Evolutionary conservation across 2,329 filamentous ascomycete genomes (phyloP).

Genomic region (Arthrobotrys megalospora): DNA sequence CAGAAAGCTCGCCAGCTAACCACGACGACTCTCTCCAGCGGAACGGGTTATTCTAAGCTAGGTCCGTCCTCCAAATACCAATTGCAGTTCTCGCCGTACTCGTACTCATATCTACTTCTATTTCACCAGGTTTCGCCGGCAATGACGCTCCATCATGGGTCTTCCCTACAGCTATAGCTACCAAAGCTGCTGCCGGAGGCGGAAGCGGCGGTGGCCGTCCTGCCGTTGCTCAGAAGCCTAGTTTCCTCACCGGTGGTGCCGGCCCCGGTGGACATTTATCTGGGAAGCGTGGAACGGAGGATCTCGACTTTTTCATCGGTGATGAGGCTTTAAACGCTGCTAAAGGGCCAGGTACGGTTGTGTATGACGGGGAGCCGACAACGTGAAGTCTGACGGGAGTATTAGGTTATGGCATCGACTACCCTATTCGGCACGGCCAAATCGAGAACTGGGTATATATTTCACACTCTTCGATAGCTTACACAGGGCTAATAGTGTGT

Average conservation of each 20-base stretch:
- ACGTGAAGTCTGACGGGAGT: not conserved
- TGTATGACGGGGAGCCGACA: not conserved
- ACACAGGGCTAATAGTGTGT: constrained; percentile 54
- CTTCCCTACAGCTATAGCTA: constrained; percentile 98
- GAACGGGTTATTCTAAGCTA: constrained; percentile 99
- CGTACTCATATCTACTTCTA: constrained; percentile 10
- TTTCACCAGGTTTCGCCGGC: constrained; percentile 86
- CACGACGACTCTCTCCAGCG: constrained; percentile 73
- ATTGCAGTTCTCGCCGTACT: not conserved
- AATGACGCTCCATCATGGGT: constrained; percentile 99
- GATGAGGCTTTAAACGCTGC: constrained; percentile 92
- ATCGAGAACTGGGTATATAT: constrained; percentile 93
- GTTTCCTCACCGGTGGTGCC: constrained; percentile 91
- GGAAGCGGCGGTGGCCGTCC: constrained; percentile 89
- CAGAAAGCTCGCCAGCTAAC: constrained; percentile 46
- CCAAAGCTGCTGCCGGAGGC: constrained; percentile 81
- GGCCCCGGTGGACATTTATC: constrained; percentile 86
- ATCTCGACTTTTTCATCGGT: constrained; percentile 98
- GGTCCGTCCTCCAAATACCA: constrained; percentile 73
- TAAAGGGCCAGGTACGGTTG: constrained; percentile 79
- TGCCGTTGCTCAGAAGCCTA: constrained; percentile 92
- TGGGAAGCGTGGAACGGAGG: constrained; percentile 94
- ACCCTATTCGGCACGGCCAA: constrained; percentile 97
- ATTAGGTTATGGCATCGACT: constrained; percentile 92
- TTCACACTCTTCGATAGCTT: not conserved